Evolutionary conservation across 108 stramenopile species (phyloP).

Genomic region (Epithemia pelagica): DNA sequence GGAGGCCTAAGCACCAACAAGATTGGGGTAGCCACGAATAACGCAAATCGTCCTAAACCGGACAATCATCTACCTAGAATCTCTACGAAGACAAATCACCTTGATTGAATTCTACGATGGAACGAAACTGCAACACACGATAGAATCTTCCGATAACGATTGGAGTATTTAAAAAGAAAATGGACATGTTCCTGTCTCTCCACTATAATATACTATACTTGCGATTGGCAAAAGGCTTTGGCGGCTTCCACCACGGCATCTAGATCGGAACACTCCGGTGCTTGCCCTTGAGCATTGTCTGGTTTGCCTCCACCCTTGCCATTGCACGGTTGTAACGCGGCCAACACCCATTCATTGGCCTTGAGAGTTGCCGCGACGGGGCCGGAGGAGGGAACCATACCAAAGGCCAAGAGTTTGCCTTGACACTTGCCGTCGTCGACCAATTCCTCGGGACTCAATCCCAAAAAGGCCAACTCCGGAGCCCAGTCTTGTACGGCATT

Average conservation of each 20-base stretch:
- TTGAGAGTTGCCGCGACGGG: constrained; percentile 19
- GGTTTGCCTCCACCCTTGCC: constrained; percentile 85
- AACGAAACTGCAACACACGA: too few species aligned
- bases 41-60: too few species aligned
- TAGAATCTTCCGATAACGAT: too few species aligned
- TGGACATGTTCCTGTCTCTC: too few species aligned
- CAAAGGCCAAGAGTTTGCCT: constrained; percentile 79
- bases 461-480: constrained; percentile 79
- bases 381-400: constrained; percentile 43
- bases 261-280: constrained; percentile 56
- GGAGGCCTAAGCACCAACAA: too few species aligned
- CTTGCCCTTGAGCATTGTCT: constrained; percentile 77
- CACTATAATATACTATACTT: too few species aligned
- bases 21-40: too few species aligned
- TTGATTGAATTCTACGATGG: too few species aligned
- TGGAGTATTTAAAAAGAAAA: too few species aligned
- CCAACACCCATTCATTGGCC: constrained; percentile 77
- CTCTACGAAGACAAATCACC: too few species aligned
- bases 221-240: constrained; percentile 51
- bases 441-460: constrained; percentile 69
- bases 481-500: constrained; percentile 82
- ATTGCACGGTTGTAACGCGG: constrained; percentile 62
- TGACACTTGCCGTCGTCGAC: constrained; percentile 69
- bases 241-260: constrained; percentile 59
- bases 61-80: too few species aligned